Percentiles rank a stretch among this genome's conserved stretches.
Evolutionary conservation across 306 rosid species (phyloP).

Genomic region (Dryas drummondii): DNA sequence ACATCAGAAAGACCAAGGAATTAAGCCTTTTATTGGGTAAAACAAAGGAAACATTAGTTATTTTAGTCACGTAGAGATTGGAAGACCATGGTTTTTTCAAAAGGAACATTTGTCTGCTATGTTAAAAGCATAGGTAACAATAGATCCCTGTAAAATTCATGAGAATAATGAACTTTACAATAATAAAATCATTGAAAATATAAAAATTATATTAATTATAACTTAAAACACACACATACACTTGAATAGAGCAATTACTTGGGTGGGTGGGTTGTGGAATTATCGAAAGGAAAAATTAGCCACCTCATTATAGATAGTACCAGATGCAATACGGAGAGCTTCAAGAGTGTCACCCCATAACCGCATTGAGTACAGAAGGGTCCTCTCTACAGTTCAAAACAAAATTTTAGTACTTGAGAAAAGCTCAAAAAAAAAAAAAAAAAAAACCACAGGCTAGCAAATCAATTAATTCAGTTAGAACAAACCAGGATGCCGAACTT

Average conservation of each 20-base stretch:
- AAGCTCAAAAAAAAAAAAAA: constrained; percentile 9
- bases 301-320: constrained; percentile 92
- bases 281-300: constrained; percentile 26
- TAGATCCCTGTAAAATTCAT: too few species aligned
- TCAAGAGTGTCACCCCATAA: constrained; percentile 87
- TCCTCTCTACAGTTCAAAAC: constrained; percentile 48
- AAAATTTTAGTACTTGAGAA: neutral
- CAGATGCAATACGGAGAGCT: constrained; percentile 79
- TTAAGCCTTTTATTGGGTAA: neutral
- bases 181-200: neutral
- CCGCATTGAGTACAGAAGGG: constrained; percentile 92
- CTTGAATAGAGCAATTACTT: neutral
- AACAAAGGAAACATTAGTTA: neutral
- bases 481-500: constrained; percentile 88
- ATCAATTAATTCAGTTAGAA: constrained; percentile 14
- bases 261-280: neutral
- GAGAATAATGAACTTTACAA: too few species aligned
- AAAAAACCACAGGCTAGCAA: neutral
- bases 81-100: neutral
- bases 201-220: too few species aligned
- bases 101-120: neutral
- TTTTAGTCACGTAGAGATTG: neutral
- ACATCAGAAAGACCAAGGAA: neutral
- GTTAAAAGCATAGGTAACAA: neutral
- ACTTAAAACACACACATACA: too few species aligned